Evolutionary conservation across 2,329 filamentous ascomycete species (phyloP), one percentile per base, ranked within the genome.

Genomic region (Xylariaceae sp.): DNA sequence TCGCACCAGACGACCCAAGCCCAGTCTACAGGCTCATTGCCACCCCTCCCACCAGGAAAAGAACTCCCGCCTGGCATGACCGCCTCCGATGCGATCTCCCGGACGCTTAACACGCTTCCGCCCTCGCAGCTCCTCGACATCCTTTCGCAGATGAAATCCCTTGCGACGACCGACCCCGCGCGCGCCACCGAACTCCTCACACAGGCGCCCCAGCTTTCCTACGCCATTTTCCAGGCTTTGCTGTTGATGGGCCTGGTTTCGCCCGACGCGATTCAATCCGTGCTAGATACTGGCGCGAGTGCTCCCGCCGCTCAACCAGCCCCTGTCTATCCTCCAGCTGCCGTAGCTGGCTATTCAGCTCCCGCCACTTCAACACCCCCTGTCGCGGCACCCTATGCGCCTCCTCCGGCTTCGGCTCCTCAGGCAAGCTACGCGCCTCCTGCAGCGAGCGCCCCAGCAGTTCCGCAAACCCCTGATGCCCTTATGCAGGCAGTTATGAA

Each of bases 191-290:
- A 96, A 70, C 85, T 97, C 47, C 84, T 99, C 48, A 82, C 88
- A 63, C 88, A 93, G 76, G 92, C 92, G 1, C 94, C 94, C 0
- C 94, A 99, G 75, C 85, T 99, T 50, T 86, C 90, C 3, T 97
- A 96, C 69, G 94, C 94, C 59, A 88, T 97, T 65, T 97, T 97
- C 77, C 93, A 97, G 75, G 89, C 92, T 23, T 82, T 97, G 8
- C 84, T 97, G 1, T 84, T 97, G 44, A 94, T 97, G 84, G 91
- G 92, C 51, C 85, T 97, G 8, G 91, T 97, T 58, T 93, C 94
- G 59, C 89, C 90, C 11, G 87, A 87, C 67, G 87, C 92, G 2
- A 86, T 97, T 57, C 84, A 88, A 63, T 87, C 88, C 3, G 90
- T 97, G 35, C 82, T 97, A 56, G 89, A 95, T 69, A 76, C 79